Evolutionary conservation across 2,329 filamentous ascomycete genomes (phyloP).

Genomic region (Proliferodiscus dingleyae): DNA sequence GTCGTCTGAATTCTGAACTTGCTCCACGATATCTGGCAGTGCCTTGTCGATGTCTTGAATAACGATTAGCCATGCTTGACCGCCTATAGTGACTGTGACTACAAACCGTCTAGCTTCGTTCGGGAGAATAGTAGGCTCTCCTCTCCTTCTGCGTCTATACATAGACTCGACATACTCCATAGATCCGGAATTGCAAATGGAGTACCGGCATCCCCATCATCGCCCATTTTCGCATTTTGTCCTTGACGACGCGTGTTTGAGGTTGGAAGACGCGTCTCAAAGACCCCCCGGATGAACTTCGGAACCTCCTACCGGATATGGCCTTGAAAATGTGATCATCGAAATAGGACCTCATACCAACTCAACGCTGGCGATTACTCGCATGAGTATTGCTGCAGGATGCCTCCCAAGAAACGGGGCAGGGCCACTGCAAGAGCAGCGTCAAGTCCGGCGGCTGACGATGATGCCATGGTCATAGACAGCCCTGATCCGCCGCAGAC

Average conservation of each 20-base stretch:
- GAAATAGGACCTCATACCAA: not conserved
- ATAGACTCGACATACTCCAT: constrained; percentile 50
- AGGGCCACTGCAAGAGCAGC: constrained; percentile 49
- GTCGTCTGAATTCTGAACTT: constrained; percentile 13
- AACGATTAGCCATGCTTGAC: constrained; percentile 7
- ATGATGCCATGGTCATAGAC: constrained; percentile 8
- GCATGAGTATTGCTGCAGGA: constrained; percentile 31
- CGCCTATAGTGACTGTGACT: not conserved
- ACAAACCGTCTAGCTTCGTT: constrained; percentile 28
- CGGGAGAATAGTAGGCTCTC: constrained; percentile 28
- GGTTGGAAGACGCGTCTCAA: constrained; percentile 8
- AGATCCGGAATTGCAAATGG: constrained; percentile 62
- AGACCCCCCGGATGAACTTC: not conserved
- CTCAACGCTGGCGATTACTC: not conserved
- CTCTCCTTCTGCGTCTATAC: constrained; percentile 30
- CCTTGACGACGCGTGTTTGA: constrained; percentile 13
- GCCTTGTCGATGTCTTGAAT: constrained; percentile 26
- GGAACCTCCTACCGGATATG: constrained; percentile 11
- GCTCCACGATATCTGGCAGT: constrained; percentile 21
- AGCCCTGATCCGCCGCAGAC: constrained; percentile 8
- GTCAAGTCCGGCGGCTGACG: constrained; percentile 50
- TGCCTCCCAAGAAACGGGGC: constrained; percentile 68
- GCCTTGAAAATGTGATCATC: not conserved
- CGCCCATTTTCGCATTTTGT: constrained; percentile 27
- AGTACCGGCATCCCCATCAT: constrained; percentile 39